Conservation (phyloP, 345 rosid genomes). For the Pugionium cornutum region DNA sequence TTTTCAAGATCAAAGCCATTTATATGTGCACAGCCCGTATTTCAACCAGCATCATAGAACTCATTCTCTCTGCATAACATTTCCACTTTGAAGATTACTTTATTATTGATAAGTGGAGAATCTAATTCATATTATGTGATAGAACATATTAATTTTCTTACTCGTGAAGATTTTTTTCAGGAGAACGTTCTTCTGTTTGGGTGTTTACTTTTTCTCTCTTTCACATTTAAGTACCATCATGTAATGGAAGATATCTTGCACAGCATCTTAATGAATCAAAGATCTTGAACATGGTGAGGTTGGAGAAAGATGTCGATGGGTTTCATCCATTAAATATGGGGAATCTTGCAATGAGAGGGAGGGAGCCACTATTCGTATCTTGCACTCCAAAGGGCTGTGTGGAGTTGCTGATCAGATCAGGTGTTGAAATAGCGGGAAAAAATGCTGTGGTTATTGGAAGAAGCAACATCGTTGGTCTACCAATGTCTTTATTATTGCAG, state of each 20-base stretch:
- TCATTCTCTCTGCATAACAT: not conserved
- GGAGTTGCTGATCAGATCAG: slow-evolving; percentile 76
- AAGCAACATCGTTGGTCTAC: slow-evolving; percentile 93
- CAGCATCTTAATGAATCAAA: slow-evolving; percentile 88
- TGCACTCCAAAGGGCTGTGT: slow-evolving; percentile 90
- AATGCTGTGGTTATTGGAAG: slow-evolving; percentile 88
- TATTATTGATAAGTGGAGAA: too few species aligned
- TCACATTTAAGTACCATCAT: slow-evolving; percentile 4
- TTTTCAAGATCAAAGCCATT: too few species aligned
- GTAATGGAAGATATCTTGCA: slow-evolving; percentile 34
- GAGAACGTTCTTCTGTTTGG: not conserved
- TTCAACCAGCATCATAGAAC: slow-evolving; percentile 4
- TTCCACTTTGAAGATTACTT: too few species aligned
- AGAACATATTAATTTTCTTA: not conserved
- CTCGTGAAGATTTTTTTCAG: not conserved
- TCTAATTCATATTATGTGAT: too few species aligned
- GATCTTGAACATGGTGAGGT: slow-evolving; percentile 60
- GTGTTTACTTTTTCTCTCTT: not conserved
- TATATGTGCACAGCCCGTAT: too few species aligned
- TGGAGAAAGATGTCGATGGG: slow-evolving; percentile 93
- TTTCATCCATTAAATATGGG: slow-evolving; percentile 87
- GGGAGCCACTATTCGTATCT: slow-evolving; percentile 80
- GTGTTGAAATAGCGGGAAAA: slow-evolving; percentile 72
- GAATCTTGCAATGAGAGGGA: slow-evolving; percentile 91
- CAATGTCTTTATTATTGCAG: slow-evolving; percentile 80